Percentiles rank a stretch among this genome's conserved stretches.
These are phyloP conservation scores for Taphrina communis DNA, from an alignment of 1,139 yeast species.

Conservation along the genomic window DNA sequence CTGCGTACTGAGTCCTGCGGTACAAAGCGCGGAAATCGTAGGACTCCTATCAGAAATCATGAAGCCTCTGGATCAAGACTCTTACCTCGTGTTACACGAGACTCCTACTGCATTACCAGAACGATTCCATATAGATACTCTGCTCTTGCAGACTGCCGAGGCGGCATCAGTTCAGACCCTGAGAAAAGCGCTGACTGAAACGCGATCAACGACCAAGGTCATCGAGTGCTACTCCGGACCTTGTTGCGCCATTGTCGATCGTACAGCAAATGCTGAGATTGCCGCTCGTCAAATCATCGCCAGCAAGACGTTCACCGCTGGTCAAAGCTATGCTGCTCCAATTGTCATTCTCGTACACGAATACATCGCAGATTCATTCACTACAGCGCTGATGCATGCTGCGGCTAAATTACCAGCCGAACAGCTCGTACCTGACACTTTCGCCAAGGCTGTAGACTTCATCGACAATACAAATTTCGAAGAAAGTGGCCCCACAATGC, in stretches of 20 bases:
- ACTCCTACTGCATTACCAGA: neutral
- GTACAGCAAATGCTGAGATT: neutral
- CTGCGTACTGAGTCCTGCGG: neutral
- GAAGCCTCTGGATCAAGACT: neutral
- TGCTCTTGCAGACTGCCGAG: neutral
- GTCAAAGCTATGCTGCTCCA: neutral
- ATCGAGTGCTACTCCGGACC: conserved; percentile 6
- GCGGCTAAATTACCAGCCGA: neutral
- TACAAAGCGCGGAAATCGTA: neutral
- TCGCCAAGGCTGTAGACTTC: neutral
- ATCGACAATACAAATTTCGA: neutral
- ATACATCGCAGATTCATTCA: neutral
- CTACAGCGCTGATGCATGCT: neutral
- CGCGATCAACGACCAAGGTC: neutral
- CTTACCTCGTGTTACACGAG: neutral
- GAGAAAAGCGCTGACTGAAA: neutral
- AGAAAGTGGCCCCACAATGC: neutral
- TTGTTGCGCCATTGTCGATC: neutral
- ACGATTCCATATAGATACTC: neutral
- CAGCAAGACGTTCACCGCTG: neutral
- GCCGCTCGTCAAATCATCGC: neutral
- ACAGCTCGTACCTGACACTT: neutral
- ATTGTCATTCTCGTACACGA: neutral
- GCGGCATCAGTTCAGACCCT: neutral
- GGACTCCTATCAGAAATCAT: neutral